Conservation (phyloP, 192 early-diverging fungal genomes). For the Coemansia nantahalensis region DNA sequence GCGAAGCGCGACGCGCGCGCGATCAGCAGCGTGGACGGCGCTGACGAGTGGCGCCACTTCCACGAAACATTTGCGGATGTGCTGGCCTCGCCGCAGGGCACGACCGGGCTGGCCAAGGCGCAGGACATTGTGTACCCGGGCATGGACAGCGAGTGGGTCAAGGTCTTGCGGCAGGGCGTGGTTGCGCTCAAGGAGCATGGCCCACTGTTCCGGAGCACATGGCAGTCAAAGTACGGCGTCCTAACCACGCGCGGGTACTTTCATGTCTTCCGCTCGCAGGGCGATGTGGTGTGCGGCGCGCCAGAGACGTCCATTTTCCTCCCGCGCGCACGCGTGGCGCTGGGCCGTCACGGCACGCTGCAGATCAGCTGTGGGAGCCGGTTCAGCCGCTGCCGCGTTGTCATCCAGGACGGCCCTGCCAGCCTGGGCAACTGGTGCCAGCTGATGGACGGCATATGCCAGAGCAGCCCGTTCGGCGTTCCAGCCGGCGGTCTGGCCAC, state of each 20-base stretch:
- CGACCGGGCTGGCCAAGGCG: slow-evolving; percentile 3
- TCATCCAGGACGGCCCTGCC: slow-evolving; percentile 33
- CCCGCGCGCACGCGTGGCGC: slow-evolving; percentile 28
- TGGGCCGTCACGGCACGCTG: slow-evolving; percentile 19
- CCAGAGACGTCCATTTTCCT: slow-evolving; percentile 47
- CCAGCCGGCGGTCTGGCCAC: slow-evolving; percentile 29
- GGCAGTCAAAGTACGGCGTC: slow-evolving; percentile 51
- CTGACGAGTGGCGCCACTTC: slow-evolving; percentile 33
- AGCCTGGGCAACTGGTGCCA: slow-evolving; percentile 36
- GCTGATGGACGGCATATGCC: slow-evolving; percentile 35
- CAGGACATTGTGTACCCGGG: slow-evolving; percentile 14
- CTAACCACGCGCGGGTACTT: slow-evolving; percentile 47
- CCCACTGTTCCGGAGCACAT: slow-evolving; percentile 46
- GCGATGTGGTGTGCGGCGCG: slow-evolving; percentile 42
- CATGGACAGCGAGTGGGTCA: slow-evolving; percentile 29
- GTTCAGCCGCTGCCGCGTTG: slow-evolving; percentile 41
- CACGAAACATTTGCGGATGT: slow-evolving; percentile 3
- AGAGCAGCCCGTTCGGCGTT: background rate
- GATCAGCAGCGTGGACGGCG: slow-evolving; percentile 17
- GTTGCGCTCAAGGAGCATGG: slow-evolving; percentile 43
- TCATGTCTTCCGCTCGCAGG: slow-evolving; percentile 51
- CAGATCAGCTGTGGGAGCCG: slow-evolving; percentile 36
- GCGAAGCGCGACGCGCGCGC: slow-evolving; percentile 20
- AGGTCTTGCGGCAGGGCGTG: slow-evolving; percentile 46
- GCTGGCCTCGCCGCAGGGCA: slow-evolving; percentile 15